Conservation (phyloP, 495 filamentous ascomycete genomes). For the Xylaria scruposa region DNA sequence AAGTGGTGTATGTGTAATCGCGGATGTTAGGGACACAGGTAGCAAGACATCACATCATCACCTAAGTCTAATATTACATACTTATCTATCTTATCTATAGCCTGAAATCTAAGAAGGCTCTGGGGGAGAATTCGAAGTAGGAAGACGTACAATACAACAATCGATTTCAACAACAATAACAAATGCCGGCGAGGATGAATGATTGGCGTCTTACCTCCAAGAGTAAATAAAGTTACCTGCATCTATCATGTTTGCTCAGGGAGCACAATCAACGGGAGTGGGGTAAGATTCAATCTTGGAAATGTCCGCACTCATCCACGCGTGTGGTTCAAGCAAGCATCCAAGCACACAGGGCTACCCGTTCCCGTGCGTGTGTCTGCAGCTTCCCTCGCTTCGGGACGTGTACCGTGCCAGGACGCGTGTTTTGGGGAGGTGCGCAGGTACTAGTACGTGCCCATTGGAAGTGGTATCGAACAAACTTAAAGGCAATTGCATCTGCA, state of each 20-base stretch:
- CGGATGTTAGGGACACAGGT: slow-evolving; percentile 1
- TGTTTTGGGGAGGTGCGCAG: neutral
- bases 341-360: neutral
- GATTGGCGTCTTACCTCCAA: neutral
- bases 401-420: neutral
- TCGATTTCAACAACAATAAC: neutral
- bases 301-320: neutral
- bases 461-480: neutral
- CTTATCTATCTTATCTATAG: neutral
- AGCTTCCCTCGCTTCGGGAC: neutral
- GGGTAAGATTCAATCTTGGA: slow-evolving; percentile 7
- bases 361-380: slow-evolving; percentile 2
- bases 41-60: neutral
- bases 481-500: slow-evolving; percentile 27
- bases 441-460: neutral
- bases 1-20: slow-evolving; percentile 7
- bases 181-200: neutral
- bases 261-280: slow-evolving; percentile 6
- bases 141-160: neutral
- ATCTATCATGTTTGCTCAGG: slow-evolving; percentile 8
- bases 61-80: too few relatives aligned
- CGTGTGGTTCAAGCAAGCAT: slow-evolving; percentile 7
- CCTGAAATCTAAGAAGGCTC: neutral
- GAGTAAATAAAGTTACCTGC: neutral
- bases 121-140: neutral